Conservation (phyloP, 2,329 filamentous ascomycete species). For the Fusarium virguliforme region DNA sequence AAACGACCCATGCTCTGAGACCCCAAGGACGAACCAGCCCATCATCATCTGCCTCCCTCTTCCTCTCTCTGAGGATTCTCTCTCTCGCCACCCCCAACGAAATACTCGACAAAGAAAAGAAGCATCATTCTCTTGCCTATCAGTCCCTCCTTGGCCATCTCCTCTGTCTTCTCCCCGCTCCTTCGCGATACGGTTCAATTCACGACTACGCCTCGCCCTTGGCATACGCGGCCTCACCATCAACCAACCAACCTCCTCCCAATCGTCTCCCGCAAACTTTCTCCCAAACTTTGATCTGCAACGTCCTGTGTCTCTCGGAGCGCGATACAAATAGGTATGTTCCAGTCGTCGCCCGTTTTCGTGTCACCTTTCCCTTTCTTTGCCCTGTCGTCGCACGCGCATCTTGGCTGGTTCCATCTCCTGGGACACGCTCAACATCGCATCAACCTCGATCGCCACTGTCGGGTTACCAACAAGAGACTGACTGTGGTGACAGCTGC, state of each 20-base stretch:
- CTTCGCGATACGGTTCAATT: conserved; percentile 5
- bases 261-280: conserved; percentile 15
- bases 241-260: conserved; percentile 17
- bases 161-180: background rate
- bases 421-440: conserved; percentile 14
- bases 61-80: conserved; percentile 14
- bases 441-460: conserved; percentile 27
- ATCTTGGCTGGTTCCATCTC: conserved; percentile 14
- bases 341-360: conserved; percentile 26
- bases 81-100: conserved; percentile 8
- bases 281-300: conserved; percentile 23
- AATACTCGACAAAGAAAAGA: background rate
- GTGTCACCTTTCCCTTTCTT: conserved; percentile 24
- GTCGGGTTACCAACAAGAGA: conserved; percentile 31
- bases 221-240: conserved; percentile 17
- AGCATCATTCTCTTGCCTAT: conserved; percentile 4
- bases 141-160: background rate
- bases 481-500: conserved; percentile 36
- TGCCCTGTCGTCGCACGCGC: conserved; percentile 25
- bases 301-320: conserved; percentile 13
- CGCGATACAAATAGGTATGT: conserved; percentile 39
- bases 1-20: conserved; percentile 39
- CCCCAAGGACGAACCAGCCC: conserved; percentile 25
- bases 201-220: background rate
- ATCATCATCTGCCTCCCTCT: conserved; percentile 19